These are phyloP conservation scores for Epichloe sibirici DNA, from an alignment of 2,329 filamentous ascomycete species.

Conservation along the genomic window DNA sequence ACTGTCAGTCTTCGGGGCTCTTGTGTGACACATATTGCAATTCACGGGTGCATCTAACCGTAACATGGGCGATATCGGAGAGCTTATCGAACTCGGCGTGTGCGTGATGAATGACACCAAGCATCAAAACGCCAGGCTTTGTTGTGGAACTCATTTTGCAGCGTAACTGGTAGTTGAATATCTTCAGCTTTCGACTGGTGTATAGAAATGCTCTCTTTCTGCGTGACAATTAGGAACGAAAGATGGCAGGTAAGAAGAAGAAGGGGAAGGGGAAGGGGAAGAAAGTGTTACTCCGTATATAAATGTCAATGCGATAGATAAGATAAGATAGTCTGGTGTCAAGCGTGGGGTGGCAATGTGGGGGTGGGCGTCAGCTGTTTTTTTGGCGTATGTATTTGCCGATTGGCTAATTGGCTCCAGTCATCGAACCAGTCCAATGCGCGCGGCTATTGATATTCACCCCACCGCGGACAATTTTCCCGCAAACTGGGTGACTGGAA, in stretches of 20 bases:
- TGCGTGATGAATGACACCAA: conserved; percentile 10
- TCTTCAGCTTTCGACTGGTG: no score
- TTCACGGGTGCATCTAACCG: conserved; percentile 1
- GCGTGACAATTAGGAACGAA: no score
- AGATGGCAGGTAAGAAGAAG: background rate
- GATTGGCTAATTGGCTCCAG: background rate
- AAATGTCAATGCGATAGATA: background rate
- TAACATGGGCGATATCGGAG: conserved; percentile 8
- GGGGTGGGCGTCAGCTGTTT: background rate
- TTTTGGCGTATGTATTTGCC: background rate
- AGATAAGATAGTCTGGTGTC: background rate
- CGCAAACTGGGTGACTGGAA: background rate
- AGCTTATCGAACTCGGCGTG: conserved; percentile 10
- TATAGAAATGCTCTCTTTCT: no score
- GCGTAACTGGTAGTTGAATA: no score
- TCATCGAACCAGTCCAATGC: background rate
- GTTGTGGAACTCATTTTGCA: background rate
- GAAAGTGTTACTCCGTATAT: background rate
- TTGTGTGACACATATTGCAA: background rate
- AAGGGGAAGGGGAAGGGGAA: background rate
- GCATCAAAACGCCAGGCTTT: conserved; percentile 10
- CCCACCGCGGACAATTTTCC: conserved; percentile 2
- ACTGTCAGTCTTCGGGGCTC: background rate
- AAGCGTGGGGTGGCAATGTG: background rate
- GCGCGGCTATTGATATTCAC: conserved; percentile 6